Evolutionary conservation across 2,329 filamentous ascomycete species (phyloP).

Genomic region (Calonectria crousiana): DNA sequence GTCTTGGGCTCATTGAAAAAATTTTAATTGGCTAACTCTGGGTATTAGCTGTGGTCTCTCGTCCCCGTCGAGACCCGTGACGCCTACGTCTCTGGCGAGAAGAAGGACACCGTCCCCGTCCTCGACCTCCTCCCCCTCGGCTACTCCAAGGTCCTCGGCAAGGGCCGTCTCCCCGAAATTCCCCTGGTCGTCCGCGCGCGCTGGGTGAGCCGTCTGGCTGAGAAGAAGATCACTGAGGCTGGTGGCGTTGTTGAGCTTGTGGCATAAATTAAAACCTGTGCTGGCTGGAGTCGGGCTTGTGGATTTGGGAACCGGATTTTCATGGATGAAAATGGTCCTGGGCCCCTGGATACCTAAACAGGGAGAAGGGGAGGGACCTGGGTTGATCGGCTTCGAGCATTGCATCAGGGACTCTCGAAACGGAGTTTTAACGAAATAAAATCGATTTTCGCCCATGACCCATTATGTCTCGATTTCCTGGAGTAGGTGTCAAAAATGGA

Average conservation of each 20-base stretch:
- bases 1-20: not conserved
- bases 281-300: conserved; percentile 48
- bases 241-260: conserved; percentile 97
- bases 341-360: conserved; percentile 32
- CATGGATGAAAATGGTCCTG: conserved; percentile 43
- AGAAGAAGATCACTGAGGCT: conserved; percentile 99
- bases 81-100: conserved; percentile 83
- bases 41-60: conserved; percentile 87
- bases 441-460: conserved; percentile 52
- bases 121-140: conserved; percentile 97
- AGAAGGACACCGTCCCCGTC: conserved; percentile 94
- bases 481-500: not conserved
- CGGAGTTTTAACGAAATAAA: conserved; percentile 56
- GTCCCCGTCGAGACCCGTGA: conserved; percentile 94
- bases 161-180: conserved; percentile 94
- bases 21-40: conserved; percentile 44
- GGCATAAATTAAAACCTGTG: conserved; percentile 67
- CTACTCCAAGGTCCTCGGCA: conserved; percentile 99
- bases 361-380: conserved; percentile 43
- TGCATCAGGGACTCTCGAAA: conserved; percentile 56
- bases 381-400: conserved; percentile 56
- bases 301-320: conserved; percentile 48
- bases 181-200: conserved; percentile 94
- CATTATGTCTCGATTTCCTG: conserved; percentile 20
- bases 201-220: conserved; percentile 95